phyloP scores from a whole-genome alignment of 495 filamentous ascomycete genomes.

The Choiromyces venosus region DNA sequence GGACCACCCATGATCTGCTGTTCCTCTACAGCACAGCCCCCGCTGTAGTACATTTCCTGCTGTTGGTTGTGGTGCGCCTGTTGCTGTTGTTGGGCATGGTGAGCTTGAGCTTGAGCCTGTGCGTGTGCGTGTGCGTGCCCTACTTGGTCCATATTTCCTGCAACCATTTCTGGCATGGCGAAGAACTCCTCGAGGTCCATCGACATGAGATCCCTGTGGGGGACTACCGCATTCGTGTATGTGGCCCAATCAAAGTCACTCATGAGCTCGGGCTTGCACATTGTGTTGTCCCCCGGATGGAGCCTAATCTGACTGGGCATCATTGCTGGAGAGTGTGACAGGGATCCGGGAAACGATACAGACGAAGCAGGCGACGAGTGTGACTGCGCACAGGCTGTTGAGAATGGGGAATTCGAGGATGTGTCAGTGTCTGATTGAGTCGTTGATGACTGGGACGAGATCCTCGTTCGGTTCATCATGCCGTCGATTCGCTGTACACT shows the following conservation, averaged over 20 bases:
- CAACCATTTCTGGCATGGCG: slow-evolving; percentile 22
- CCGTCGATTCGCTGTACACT: slow-evolving; percentile 31
- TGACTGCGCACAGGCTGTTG: slow-evolving; percentile 18
- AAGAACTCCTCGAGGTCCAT: slow-evolving; percentile 37
- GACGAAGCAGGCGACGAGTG: slow-evolving; percentile 20
- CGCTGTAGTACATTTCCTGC: slow-evolving; percentile 22
- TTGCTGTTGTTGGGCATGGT: slow-evolving; percentile 16
- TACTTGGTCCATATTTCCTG: slow-evolving; percentile 8
- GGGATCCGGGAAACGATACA: slow-evolving; percentile 24
- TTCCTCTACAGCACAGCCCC: slow-evolving; percentile 28
- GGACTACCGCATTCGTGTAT: slow-evolving; percentile 31
- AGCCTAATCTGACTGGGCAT: slow-evolving; percentile 15
- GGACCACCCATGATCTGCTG: slow-evolving; percentile 28
- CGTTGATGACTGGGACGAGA: slow-evolving; percentile 19
- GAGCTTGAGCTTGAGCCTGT: slow-evolving; percentile 14
- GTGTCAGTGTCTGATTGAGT: slow-evolving; percentile 20
- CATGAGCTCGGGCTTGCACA: slow-evolving; percentile 30
- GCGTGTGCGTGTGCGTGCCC: slow-evolving; percentile 8
- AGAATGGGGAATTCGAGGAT: slow-evolving; percentile 22
- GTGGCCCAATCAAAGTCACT: slow-evolving; percentile 36
- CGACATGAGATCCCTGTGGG: slow-evolving; percentile 35
- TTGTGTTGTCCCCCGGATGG: slow-evolving; percentile 13
- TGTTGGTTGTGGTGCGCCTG: slow-evolving; percentile 9
- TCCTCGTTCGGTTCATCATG: slow-evolving; percentile 13
- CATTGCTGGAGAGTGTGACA: slow-evolving; percentile 24